Evolutionary conservation across 495 filamentous ascomycete species (phyloP).

Genomic region (Daldinia decipiens): DNA sequence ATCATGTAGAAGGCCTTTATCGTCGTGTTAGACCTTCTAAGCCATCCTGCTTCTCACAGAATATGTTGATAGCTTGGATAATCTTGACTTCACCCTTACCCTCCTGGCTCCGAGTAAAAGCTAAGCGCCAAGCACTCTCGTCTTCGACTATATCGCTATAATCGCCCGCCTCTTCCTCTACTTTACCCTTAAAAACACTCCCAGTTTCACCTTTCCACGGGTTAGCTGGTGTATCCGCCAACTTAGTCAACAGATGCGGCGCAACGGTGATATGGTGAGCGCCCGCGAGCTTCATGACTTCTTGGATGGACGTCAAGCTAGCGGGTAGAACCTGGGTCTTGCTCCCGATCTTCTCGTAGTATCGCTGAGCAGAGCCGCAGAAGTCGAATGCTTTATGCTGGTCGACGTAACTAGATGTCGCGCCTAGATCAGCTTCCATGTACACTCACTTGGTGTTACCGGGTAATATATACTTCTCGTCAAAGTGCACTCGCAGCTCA

Average conservation of each 20-base stretch:
- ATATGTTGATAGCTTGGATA: slow-evolving; percentile 69
- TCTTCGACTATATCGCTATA: slow-evolving; percentile 50
- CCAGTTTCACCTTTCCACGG: slow-evolving; percentile 47
- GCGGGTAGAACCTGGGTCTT: slow-evolving; percentile 66
- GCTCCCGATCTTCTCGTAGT: slow-evolving; percentile 56
- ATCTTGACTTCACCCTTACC: slow-evolving; percentile 64
- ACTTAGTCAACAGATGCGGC: slow-evolving; percentile 59
- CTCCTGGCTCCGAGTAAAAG: slow-evolving; percentile 59
- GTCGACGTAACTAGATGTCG: slow-evolving; percentile 55
- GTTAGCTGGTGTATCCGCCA: slow-evolving; percentile 55
- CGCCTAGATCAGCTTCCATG: slow-evolving; percentile 21
- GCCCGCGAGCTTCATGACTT: slow-evolving; percentile 68
- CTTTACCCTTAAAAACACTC: slow-evolving; percentile 49
- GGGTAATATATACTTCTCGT: slow-evolving; percentile 54
- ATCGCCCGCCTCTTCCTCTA: slow-evolving; percentile 22
- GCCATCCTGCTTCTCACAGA: slow-evolving; percentile 67
- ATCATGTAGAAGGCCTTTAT: slow-evolving; percentile 16
- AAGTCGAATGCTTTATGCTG: slow-evolving; percentile 59
- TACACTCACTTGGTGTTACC: neutral
- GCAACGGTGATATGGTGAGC: slow-evolving; percentile 67
- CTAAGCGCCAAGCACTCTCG: slow-evolving; percentile 58
- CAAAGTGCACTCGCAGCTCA: slow-evolving; percentile 70
- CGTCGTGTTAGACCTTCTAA: slow-evolving; percentile 59
- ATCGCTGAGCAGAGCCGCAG: slow-evolving; percentile 62
- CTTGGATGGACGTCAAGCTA: slow-evolving; percentile 64